Base-by-base conservation (phyloP, 345 rosid genomes). In the Salix purpurea region DNA sequence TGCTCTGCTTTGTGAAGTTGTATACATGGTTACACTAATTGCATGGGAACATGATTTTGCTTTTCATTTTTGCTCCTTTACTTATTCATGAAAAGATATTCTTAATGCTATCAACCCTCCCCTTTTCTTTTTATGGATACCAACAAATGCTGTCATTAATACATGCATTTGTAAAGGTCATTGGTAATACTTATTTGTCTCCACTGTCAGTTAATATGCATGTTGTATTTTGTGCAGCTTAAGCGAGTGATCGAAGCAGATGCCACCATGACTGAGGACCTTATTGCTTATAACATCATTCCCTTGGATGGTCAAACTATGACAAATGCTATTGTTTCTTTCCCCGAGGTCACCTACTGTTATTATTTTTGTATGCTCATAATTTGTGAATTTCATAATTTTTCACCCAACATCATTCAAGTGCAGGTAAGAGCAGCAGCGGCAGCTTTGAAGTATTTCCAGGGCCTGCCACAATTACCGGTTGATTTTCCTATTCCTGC, bases 241-340 rank as follows among this genome's bases (percentile, higher is more conserved):
- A 90, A 85, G 76, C 87, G 82, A 77, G 78, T 92, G 81, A 96
- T 96, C 81, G 97, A 96, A 61, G 85, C 94, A 62, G 99, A 96
- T 80, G 97, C 96, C 75, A 88, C 92, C 44, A 91, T 96, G 99
- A 91, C 96, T 2, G 97, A 96, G 76, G 99, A 93, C 76, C 83
- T 93, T 70, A 81, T 93, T 84, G 97, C 97, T 40, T 96, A 91
- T 80, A 96, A 96, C 77, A 90, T 93, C 69, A 82, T 96, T 72
- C 99, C 99, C 11, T 81, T 96, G 77, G 99, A 96, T 79, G 87
- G 87, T 85, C 91, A 89, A 81, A 88, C 90, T 68, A 82, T 84
- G 54, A 80, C 96, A 73, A 91, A 90, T 89, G 91, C 88, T 78
- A 86, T 91, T 64, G 86, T 79, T 73, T 8, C 86, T 60, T 88